Conservation (phyloP, 2,329 filamentous ascomycete species). For the Trichoderma cornu-damae region DNA sequence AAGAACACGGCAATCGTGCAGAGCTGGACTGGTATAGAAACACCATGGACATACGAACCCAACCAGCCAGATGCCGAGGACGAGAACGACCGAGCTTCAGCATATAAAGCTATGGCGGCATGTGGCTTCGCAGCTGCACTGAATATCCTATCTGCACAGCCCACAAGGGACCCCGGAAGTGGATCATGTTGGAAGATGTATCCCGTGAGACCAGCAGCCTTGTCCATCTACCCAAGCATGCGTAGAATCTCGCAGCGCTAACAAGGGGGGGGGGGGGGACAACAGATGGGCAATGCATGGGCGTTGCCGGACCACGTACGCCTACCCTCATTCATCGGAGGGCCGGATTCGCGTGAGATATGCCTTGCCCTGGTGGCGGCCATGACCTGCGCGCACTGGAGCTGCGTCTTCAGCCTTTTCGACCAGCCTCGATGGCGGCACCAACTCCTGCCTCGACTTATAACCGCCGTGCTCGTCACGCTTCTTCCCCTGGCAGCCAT, state of each 20-base stretch:
- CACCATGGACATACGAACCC: neutral
- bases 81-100: neutral
- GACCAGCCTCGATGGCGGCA: neutral
- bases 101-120: neutral
- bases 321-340: neutral
- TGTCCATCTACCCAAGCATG: neutral
- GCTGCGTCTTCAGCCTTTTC: neutral
- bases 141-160: neutral
- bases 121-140: neutral
- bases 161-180: neutral
- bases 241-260: neutral
- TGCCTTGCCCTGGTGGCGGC: neutral
- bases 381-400: slow-evolving; percentile 1
- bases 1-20: neutral
- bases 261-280: neutral
- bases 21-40: neutral
- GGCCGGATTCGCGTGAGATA: neutral
- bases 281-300: neutral
- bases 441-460: neutral
- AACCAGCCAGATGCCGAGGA: neutral
- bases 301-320: neutral
- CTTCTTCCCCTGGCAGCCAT: neutral
- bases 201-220: neutral
- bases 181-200: neutral
- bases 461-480: neutral